Base-by-base conservation (phyloP, 352 stramenopile species). In the Globisporangium takayamanum region DNA sequence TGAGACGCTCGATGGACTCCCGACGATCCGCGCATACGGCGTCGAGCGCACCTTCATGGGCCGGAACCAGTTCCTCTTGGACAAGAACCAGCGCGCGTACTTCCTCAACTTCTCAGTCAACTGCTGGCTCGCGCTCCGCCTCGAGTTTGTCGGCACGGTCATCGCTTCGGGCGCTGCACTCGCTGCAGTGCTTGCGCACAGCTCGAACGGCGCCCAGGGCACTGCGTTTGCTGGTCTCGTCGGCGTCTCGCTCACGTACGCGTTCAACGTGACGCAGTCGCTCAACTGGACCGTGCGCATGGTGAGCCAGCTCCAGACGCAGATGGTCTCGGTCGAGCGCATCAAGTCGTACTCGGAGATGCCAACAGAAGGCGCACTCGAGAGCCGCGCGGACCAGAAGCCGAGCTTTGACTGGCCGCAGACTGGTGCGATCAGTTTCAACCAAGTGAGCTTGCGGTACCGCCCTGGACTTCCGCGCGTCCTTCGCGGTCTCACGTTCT, bases 1-100 rank as follows among this genome's bases (percentile, higher is more conserved):
- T 0, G 96, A 99, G 73, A 98, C 85, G 37, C 71, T 99, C 10
- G 87, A 93, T 56, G 97, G 97, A 22, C 78, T 99, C 15, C 64
- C 90, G 3, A 99, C 92, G 3, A 98, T 99, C 41, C 88, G 96
- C 62, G 84, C 88, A 0, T 96, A 82, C 55, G 64, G 58, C 37
- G 78, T 69, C 5, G 78, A 87, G 50, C 58, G 64, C 20, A 65
- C 80, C 39, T 90, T 88, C 57, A 66, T 68, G 8, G 63, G 60
- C 14, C 79, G 74, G 56, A 88, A 84, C 55, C 62, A 83, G 50
- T 50, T 66, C 15, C 62, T 84, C 36, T 57, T 93, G 6, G 81
- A 90, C 46, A 66, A 69, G 28, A 88, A 91, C 67, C 74, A 88
- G 59, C 76, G 79, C 33, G 80, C 76, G 18, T 90, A 87, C 55